Evolutionary conservation across 148 eudicot species (phyloP), one percentile per base, ranked within the genome.

Genomic region (Mesembryanthemum crystallinum): DNA sequence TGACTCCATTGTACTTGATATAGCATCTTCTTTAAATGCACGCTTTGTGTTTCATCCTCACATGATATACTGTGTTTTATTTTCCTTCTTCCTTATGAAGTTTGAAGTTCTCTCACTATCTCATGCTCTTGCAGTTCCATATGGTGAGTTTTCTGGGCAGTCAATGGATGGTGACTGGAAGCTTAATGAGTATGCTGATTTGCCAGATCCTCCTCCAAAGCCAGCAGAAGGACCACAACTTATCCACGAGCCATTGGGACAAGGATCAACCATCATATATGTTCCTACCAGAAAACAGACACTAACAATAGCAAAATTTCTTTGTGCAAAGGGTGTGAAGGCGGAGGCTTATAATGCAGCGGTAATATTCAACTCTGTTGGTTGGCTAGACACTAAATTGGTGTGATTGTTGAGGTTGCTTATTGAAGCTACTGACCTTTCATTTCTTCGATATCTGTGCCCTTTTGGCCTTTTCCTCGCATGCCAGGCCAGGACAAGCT

Each of bases 261-360:
- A 78, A 69, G 98, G 98, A 43, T 87, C 89, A 37, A 90, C 98
- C 54, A 88, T 94, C 67, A 84, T 94, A 42, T 94, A 94, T 83
- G 92, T 81, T 37, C 95, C 97, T 39, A 94, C 97, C 15, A 87
- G 98, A 75, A 91, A 82, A 79, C 86, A 90, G 82, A 91, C 98
- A 25, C 37, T 85, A 77, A 76, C 80, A 29, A 79, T 94, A 70
- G 78, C 97, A 69, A 84, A 83, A 72, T 91, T 86, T 80, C 89
- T 94, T 69, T 83, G 81, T 74, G 78, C 70, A 20, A 74, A 49
- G 74, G 98, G 98, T 54, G 86, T 94, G 74, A 94, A 82, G 81
- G 97, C 98, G 71, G 97, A 89, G 67, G 86, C 98, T 77, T 94
- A 94, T 81, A 82, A 94, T 84, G 98, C 98, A 24, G 78, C 67